Base-by-base conservation (phyloP, 23 red algal species). In the Chondrus crispus region DNA sequence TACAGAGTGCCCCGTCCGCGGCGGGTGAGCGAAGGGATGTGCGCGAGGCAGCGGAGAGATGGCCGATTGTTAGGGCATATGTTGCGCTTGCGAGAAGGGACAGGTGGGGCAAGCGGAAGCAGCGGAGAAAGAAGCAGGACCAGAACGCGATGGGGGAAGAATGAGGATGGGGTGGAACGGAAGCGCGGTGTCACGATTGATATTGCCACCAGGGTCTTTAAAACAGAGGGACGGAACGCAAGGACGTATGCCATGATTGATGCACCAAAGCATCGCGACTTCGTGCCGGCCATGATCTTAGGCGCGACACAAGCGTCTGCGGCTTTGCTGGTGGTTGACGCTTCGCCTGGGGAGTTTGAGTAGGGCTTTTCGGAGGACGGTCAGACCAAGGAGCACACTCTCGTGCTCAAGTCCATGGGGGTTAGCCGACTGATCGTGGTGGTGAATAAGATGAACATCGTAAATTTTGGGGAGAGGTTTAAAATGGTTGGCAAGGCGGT, bases 101-200 rank as follows among this genome's bases (percentile, higher is more conserved):
- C n/a, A n/a, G n/a, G n/a, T n/a, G n/a, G n/a, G 68, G 57, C 5
- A 58, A 49, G 41, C 44, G 63, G 62, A 12, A 28, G 24, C 13
- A 43, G n/a, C 57, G 69, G 22, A 72, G 73, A 37, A 38, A 58
- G 48, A 71, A 42, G 30, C 28, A 58, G 58, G 81, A 32, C 4
- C 46, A 70, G 36, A 52, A 84, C 37, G 50, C 87, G 58, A 93
- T 98, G 96, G 96, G 90, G 85, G 28, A 88, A 92, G 38, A 93
- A 98, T 58, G 93, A 96, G 80, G 90, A 94, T 52, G 85, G 77
- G 35, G 96, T 85, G 18, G 96, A 98, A 88, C 91, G 93, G 33
- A 93, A 98, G 76, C 90, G 93, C 20, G 96, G 96, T 10, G 93
- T 98, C 30, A 98, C 96, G 6, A 98, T 98, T 83, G 94, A 98